Evolutionary conservation across 371 early-diverging fungal species (phyloP), one percentile per base, ranked within the genome.

Genomic region (Basidiobolus meristosporus): DNA sequence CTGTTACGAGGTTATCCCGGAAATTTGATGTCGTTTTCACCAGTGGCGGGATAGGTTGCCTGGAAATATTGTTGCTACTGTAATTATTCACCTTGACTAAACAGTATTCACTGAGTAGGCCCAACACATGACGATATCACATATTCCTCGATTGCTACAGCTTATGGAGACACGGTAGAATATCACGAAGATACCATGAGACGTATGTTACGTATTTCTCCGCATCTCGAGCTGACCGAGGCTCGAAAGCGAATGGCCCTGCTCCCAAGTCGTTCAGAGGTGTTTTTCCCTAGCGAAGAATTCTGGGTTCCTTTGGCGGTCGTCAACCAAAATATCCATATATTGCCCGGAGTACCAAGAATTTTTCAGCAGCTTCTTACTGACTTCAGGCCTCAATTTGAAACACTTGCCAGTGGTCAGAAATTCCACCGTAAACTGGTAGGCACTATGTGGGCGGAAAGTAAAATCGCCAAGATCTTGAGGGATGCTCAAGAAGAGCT

Each of bases 51-150:
- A 77, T 80, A 34, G 78, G 74, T 39, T 44, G 31, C 11, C 11
- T 37, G 14, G n/a, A n/a, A n/a, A n/a, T n/a, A n/a, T n/a, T n/a
- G n/a, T n/a, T n/a, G n/a, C n/a, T n/a, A 19, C 1, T 3, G 14
- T 38, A 38, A 6, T 3, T n/a, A 34, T 4, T 18, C 18, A 4
- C 18, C 18, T 7, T 5, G 14, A 3, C 14, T n/a, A 6, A 4
- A n/a, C 18, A 34, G 12, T 7, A 4, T 18, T 34, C 18, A 12
- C 18, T n/a, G n/a, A 34, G 7, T 34, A 62, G 57, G 68, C 0
- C 73, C 76, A 1, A 78, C 81, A 0, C 71, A 73, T 45, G 76
- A 77, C 41, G 76, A 80, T 49, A 75, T 82, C 22, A 80, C 73
- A 0, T 82, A 83, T 47, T 47, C 55, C 35, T 65, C 80, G 1